These are phyloP conservation scores for Prunella vulgaris DNA, from an alignment of 257 asterid genomes.

Conservation along the genomic window DNA sequence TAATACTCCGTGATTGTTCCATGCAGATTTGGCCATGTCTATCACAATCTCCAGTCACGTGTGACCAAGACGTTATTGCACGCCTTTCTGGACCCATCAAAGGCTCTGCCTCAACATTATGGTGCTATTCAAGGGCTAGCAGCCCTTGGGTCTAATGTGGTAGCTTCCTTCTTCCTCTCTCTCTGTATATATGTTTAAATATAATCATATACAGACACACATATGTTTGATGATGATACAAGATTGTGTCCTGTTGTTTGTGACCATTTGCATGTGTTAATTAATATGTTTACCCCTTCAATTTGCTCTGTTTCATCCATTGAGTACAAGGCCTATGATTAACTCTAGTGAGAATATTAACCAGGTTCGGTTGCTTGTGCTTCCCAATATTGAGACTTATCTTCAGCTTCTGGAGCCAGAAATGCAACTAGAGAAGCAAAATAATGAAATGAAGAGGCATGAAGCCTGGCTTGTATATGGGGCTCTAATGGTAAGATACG, in stretches of 20 bases:
- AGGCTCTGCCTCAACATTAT: slow-evolving; percentile 89
- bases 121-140: slow-evolving; percentile 98
- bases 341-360: slow-evolving; percentile 20
- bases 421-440: slow-evolving; percentile 89
- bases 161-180: slow-evolving; percentile 19
- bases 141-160: slow-evolving; percentile 94
- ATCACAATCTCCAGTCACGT: slow-evolving; percentile 87
- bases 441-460: slow-evolving; percentile 85
- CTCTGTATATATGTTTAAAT: background rate
- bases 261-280: background rate
- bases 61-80: slow-evolving; percentile 80
- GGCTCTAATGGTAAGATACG: slow-evolving; percentile 63
- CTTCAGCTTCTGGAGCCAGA: slow-evolving; percentile 86
- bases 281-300: background rate
- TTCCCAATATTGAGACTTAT: slow-evolving; percentile 85
- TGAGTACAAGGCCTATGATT: background rate
- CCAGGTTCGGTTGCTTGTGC: slow-evolving; percentile 72
- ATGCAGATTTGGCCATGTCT: slow-evolving; percentile 80
- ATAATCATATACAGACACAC: background rate
- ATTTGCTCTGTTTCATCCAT: background rate
- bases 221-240: background rate
- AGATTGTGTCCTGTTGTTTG: background rate
- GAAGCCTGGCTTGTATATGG: slow-evolving; percentile 99
- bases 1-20: background rate
- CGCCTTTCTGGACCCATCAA: slow-evolving; percentile 82